Conservation (phyloP, 1,284 basidiomycete genomes). For the Apiotrichum akiyoshidainum region DNA sequence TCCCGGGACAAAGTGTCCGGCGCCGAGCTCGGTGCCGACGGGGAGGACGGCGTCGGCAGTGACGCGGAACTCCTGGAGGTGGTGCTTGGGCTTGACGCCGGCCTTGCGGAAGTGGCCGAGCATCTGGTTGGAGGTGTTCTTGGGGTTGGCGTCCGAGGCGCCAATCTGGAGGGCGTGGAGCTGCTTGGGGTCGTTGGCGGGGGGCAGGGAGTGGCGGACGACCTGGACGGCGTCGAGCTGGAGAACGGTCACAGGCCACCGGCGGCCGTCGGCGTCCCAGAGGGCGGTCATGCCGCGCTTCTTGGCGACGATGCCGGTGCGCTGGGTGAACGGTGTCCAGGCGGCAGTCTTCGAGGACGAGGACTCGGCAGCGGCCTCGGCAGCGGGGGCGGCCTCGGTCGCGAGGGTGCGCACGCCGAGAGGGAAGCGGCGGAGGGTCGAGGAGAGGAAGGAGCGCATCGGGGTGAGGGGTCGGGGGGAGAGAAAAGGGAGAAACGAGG, state of each 20-base stretch:
- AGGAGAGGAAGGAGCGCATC: conserved; percentile 32
- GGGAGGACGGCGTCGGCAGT: conserved; percentile 84
- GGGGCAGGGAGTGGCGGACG: conserved; percentile 42
- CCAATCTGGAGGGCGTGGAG: conserved; percentile 86
- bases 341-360: conserved; percentile 15
- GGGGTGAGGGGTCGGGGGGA: not conserved
- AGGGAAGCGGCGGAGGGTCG: conserved; percentile 13
- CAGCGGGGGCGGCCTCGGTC: conserved; percentile 19
- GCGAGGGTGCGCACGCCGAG: conserved; percentile 19
- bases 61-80: conserved; percentile 85
- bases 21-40: conserved; percentile 83
- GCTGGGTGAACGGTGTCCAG: conserved; percentile 82
- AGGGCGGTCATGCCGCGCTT: conserved; percentile 95
- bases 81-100: conserved; percentile 76
- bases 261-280: conserved; percentile 84
- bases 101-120: conserved; percentile 83
- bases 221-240: conserved; percentile 56
- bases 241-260: conserved; percentile 87
- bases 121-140: conserved; percentile 70
- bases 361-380: conserved; percentile 13
- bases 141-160: conserved; percentile 65
- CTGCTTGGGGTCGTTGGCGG: conserved; percentile 46
- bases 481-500: not conserved
- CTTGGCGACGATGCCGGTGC: conserved; percentile 90
- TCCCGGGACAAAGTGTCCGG: conserved; percentile 94